Conservation (phyloP, 2,329 filamentous ascomycete genomes). For the Fusarium mexicanum region DNA sequence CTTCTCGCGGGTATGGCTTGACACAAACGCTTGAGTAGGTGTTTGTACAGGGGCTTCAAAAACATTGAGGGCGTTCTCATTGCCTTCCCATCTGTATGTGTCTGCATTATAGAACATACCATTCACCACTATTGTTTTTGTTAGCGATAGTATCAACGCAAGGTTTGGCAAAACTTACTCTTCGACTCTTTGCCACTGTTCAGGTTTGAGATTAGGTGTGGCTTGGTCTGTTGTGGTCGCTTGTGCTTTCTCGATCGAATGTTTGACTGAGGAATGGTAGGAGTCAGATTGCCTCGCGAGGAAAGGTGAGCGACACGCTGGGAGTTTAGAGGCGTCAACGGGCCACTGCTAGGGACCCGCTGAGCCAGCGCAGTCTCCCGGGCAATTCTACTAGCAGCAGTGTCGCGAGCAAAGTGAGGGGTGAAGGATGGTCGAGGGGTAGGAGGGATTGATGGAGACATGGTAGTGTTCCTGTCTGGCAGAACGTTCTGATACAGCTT, state of each 20-base stretch:
- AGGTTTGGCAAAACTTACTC: conserved; percentile 63
- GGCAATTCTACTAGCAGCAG: conserved; percentile 71
- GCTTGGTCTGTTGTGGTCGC: conserved; percentile 74
- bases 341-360: conserved; percentile 63
- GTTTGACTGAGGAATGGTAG: conserved; percentile 52
- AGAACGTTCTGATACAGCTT: conserved; percentile 65
- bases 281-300: conserved; percentile 58
- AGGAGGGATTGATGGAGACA: conserved; percentile 63
- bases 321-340: conserved; percentile 64
- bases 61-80: conserved; percentile 82
- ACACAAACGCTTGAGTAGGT: conserved; percentile 56
- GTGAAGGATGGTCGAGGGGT: conserved; percentile 65
- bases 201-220: conserved; percentile 89
- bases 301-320: conserved; percentile 65
- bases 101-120: conserved; percentile 96
- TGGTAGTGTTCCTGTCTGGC: conserved; percentile 63
- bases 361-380: conserved; percentile 70
- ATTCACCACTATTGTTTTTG: conserved; percentile 72
- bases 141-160: conserved; percentile 43
- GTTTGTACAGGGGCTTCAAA: conserved; percentile 75
- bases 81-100: conserved; percentile 93
- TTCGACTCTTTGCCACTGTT: conserved; percentile 78
- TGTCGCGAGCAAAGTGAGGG: conserved; percentile 73
- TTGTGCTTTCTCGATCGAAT: conserved; percentile 66
- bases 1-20: conserved; percentile 63